These are phyloP conservation scores for Croton setiger DNA, from an alignment of 441 rosid genomes.

Conservation along the genomic window DNA sequence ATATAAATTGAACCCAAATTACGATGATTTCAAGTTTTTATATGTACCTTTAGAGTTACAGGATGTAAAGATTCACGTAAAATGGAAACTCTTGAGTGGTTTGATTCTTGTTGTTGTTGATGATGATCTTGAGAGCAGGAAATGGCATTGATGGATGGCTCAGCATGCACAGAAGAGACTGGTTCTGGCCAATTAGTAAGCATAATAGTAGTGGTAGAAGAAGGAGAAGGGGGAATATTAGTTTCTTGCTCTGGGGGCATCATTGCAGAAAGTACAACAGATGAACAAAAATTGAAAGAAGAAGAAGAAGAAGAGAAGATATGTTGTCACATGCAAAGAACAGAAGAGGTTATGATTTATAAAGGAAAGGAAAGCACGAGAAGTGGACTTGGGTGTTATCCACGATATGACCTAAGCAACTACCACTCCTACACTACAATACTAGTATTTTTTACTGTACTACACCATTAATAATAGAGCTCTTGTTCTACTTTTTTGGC, in stretches of 20 bases:
- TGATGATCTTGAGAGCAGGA: conserved; percentile 32
- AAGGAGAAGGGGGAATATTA: conserved; percentile 11
- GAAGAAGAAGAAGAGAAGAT: neutral
- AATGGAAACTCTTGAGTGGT: conserved; percentile 39
- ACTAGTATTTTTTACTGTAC: too few species aligned
- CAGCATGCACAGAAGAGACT: conserved; percentile 45
- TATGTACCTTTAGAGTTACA: conserved; percentile 59
- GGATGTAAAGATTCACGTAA: conserved; percentile 52
- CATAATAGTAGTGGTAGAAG: conserved; percentile 12
- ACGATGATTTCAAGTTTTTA: too few species aligned
- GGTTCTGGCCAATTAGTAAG: conserved; percentile 34
- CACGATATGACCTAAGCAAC: conserved; percentile 17
- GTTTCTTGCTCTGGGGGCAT: conserved; percentile 65
- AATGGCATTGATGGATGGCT: conserved; percentile 33
- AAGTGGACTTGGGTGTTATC: conserved; percentile 29
- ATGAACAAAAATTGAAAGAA: neutral
- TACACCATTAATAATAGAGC: too few species aligned
- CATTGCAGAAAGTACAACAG: conserved; percentile 18
- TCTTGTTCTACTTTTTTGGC: too few species aligned
- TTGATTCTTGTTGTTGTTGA: conserved; percentile 14
- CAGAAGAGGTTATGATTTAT: conserved; percentile 23
- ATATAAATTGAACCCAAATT: too few species aligned
- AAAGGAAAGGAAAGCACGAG: conserved; percentile 38
- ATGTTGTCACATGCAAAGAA: conserved; percentile 27
- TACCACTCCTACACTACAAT: conserved; percentile 2